A percentile compares a stretch with the other conserved stretches of the same genome.
Evolutionary conservation across 805 yeast species (phyloP).

Genomic region (Sugiyamaella boreocaroliniensis): DNA sequence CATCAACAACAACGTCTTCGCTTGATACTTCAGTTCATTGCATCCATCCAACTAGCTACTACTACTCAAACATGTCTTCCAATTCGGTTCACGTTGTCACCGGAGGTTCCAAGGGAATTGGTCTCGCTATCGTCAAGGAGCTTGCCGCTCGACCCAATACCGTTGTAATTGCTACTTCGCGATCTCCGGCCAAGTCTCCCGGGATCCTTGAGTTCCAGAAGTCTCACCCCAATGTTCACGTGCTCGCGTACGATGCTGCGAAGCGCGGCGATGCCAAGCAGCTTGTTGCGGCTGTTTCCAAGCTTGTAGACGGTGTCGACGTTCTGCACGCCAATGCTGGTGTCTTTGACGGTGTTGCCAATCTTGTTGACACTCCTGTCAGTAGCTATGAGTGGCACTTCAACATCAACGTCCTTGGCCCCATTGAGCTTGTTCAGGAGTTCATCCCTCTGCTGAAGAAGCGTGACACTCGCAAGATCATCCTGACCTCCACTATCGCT

Average conservation of each 20-base stretch:
- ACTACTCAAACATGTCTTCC: not conserved
- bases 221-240: conserved; percentile 18
- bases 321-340: conserved; percentile 28
- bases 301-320: conserved; percentile 23
- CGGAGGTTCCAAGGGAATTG: conserved; percentile 33
- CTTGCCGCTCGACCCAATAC: conserved; percentile 22
- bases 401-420: conserved; percentile 25
- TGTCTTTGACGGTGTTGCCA: conserved; percentile 8
- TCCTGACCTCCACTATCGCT: conserved; percentile 26
- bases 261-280: conserved; percentile 17
- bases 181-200: conserved; percentile 12
- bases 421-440: conserved; percentile 20
- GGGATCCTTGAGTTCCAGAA: conserved; percentile 11
- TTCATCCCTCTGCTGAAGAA: conserved; percentile 23
- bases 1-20: not conserved
- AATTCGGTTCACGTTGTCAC: conserved; percentile 31
- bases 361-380: conserved; percentile 1
- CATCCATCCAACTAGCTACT: not conserved
- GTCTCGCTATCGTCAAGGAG: conserved; percentile 29
- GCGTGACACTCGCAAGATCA: conserved; percentile 23
- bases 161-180: conserved; percentile 23
- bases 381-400: conserved; percentile 17
- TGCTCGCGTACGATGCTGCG: conserved; percentile 23
- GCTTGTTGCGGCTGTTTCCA: conserved; percentile 12
- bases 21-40: not conserved